These are phyloP conservation scores for Diplodia mutila DNA, from an alignment of 2,329 filamentous ascomycete genomes.

Conservation along the genomic window DNA sequence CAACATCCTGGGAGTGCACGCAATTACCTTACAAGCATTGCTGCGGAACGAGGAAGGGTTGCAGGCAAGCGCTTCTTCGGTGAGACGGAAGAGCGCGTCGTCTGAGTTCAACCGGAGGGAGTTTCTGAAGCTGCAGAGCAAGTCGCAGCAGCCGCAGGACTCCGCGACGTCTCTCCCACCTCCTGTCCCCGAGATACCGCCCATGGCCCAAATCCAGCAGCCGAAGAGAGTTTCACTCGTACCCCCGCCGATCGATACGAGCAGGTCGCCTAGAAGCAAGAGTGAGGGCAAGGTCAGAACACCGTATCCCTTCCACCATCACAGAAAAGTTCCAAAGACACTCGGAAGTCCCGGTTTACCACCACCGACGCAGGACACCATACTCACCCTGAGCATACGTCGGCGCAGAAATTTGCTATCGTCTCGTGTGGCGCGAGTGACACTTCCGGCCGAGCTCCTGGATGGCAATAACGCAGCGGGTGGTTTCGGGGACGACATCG, in stretches of 20 bases:
- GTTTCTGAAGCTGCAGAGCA: neutral
- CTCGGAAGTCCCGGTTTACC: constrained; percentile 4
- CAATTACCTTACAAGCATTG: constrained; percentile 28
- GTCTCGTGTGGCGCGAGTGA: constrained; percentile 15
- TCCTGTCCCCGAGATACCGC: neutral
- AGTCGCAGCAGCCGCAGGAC: neutral
- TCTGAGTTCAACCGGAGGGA: constrained; percentile 7
- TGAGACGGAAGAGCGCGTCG: constrained; percentile 14
- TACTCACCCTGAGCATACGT: constrained; percentile 17
- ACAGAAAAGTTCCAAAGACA: constrained; percentile 13
- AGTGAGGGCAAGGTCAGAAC: constrained; percentile 12
- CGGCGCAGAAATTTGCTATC: constrained; percentile 6
- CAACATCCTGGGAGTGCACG: constrained; percentile 26
- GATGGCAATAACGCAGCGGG: neutral
- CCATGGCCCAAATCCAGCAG: constrained; percentile 6
- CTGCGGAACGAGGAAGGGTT: constrained; percentile 21
- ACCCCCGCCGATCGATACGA: constrained; percentile 22
- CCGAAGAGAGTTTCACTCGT: constrained; percentile 16
- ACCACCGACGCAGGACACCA: neutral
- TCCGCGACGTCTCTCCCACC: constrained; percentile 6
- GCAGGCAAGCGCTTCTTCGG: constrained; percentile 11
- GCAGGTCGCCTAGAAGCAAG: neutral
- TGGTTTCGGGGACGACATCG: neutral
- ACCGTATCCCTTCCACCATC: constrained; percentile 22
- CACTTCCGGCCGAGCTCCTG: constrained; percentile 12